Percentiles rank a stretch among this genome's conserved stretches.
These are phyloP conservation scores for Tuber microsphaerosporum DNA, from an alignment of 495 filamentous ascomycete genomes.

Conservation along the genomic window DNA sequence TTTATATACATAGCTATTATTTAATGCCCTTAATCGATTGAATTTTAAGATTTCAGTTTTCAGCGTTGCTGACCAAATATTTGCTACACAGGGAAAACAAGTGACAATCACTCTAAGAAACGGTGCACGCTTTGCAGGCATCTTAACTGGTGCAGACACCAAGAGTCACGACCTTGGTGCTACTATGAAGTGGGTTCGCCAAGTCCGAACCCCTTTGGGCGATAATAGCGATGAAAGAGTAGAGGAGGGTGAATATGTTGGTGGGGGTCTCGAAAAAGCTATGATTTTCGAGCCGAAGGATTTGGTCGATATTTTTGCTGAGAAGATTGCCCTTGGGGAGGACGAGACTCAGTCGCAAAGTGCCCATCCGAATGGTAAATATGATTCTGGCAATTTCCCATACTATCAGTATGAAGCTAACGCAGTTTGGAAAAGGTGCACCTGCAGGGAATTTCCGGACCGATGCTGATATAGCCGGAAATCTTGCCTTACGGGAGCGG, in stretches of 20 bases:
- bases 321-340: constrained; percentile 44
- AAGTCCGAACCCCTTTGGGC: constrained; percentile 50
- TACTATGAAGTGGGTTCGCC: constrained; percentile 75
- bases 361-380: constrained; percentile 67
- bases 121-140: constrained; percentile 67
- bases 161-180: constrained; percentile 57
- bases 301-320: constrained; percentile 58
- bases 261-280: constrained; percentile 56
- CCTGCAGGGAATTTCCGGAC: constrained; percentile 57
- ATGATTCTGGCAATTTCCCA: not conserved
- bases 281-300: constrained; percentile 80
- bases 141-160: constrained; percentile 56
- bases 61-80: constrained; percentile 29
- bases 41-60: not conserved
- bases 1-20: constrained; percentile 6
- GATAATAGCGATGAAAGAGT: constrained; percentile 54
- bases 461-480: constrained; percentile 78
- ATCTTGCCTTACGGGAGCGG: constrained; percentile 61
- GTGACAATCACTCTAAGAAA: constrained; percentile 61
- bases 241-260: constrained; percentile 52
- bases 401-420: constrained; percentile 14
- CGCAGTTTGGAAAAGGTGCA: constrained; percentile 20
- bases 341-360: constrained; percentile 17
- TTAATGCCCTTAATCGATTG: constrained; percentile 11
- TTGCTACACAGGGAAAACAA: constrained; percentile 54